Evolutionary conservation across 2,329 filamentous ascomycete genomes (phyloP), one percentile per base, ranked within the genome.

Genomic region (Exophiala bonariae): DNA sequence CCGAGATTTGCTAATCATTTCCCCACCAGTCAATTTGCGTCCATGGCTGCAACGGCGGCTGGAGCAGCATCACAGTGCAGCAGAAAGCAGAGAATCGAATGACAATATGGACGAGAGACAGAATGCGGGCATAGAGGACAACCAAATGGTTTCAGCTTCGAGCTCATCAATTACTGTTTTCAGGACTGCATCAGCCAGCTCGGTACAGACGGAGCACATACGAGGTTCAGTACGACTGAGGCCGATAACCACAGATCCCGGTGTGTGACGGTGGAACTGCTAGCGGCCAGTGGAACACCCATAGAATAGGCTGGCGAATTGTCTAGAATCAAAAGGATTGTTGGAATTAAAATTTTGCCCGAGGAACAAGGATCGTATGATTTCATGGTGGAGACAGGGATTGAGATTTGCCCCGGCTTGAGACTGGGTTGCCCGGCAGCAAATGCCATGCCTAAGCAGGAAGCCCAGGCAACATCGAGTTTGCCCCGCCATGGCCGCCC

Each of bases 131-230:
- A 50, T n/a, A 54, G 50, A 41, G 49, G 57, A 35, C 23, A 26
- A 26, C 11, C 23, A 11, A 6, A 6, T 6, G n/a, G 19, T 9
- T 7, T 13, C 20, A 13, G 41, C 34, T 33, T 41, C 39, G 28
- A 33, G 30, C 17, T 83, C 81, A 2, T 83, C 81, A 4, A 83
- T 78, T 2, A 85, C 81, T 0, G 82, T 85, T 0, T 85, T 85
- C 53, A 70, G 77, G 7, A 85, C 81, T 1, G 75, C 76, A 1
- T 79, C 75, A 20, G 58, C 35, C 11, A 43, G 23, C 18, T 39
- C 30, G 26, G 18, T 22, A 17, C 42, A 30, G 23, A 35, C 20
- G n/a, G 38, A 7, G 44, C 36, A 36, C 26, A 23, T 33, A 26
- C 47, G 32, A 19, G 36, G 30, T 19, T 17, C 44, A 5, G 30